phyloP scores from a whole-genome alignment of 2,329 filamentous ascomycete species.

The Thielaviopsis euricoi region DNA sequence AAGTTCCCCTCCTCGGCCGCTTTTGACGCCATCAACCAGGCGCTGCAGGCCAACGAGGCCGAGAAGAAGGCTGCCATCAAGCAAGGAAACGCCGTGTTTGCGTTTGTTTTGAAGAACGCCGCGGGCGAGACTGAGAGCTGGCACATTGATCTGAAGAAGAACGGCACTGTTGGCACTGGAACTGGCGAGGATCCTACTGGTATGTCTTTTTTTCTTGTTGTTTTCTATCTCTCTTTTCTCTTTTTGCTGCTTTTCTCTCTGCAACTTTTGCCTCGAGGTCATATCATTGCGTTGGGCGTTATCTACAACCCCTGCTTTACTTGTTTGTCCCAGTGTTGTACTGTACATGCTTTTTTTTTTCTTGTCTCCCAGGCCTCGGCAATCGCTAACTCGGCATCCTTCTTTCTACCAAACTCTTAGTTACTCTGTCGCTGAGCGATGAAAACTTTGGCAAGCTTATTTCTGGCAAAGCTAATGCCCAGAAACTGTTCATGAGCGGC shows the following conservation, averaged over 20 bases:
- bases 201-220: conserved; percentile 21
- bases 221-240: not conserved
- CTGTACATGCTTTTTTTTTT: not conserved
- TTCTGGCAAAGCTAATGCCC: conserved; percentile 77
- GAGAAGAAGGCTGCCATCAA: conserved; percentile 81
- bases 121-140: conserved; percentile 67
- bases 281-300: not conserved
- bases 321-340: not conserved
- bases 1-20: conserved; percentile 79
- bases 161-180: conserved; percentile 67
- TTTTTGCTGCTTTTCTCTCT: not conserved
- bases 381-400: not conserved
- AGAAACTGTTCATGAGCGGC: conserved; percentile 92
- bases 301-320: not conserved
- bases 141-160: conserved; percentile 91
- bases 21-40: conserved; percentile 72
- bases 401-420: conserved; percentile 28
- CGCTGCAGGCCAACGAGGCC: conserved; percentile 50
- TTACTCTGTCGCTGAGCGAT: conserved; percentile 74
- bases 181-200: conserved; percentile 66
- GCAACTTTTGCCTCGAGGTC: not conserved
- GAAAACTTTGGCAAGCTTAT: conserved; percentile 75
- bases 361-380: no score
- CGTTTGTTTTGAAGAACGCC: conserved; percentile 82
- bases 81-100: conserved; percentile 72